A percentile compares a stretch with the other conserved stretches of the same genome.
phyloP scores from a whole-genome alignment of 305 asterid species.

The Plantago lanceolata region DNA sequence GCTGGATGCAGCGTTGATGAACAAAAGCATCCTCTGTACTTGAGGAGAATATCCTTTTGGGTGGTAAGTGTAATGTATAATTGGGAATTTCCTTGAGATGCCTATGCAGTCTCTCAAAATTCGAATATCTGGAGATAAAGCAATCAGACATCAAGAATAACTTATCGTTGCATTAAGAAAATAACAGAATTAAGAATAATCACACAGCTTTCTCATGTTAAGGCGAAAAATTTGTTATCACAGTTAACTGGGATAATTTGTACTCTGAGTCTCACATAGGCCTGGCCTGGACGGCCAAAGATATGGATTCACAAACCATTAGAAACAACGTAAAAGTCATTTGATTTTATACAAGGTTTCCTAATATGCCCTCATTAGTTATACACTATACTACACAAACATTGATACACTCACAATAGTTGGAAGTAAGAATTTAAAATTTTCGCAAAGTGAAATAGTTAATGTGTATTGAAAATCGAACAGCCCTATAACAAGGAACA shows the following conservation, averaged over 20 bases:
- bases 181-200: background rate
- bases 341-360: too few species aligned
- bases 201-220: conserved; percentile 16
- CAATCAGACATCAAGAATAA: conserved; percentile 25
- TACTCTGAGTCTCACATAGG: too few species aligned
- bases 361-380: too few species aligned
- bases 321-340: too few species aligned
- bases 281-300: too few species aligned
- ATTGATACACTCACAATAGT: too few species aligned
- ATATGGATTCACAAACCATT: too few species aligned
- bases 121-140: conserved; percentile 65
- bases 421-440: too few species aligned
- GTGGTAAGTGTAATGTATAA: conserved; percentile 90
- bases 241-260: conserved; percentile 8
- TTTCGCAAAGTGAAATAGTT: too few species aligned
- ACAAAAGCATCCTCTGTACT: conserved; percentile 96
- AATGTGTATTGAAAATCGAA: too few species aligned
- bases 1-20: conserved; percentile 95
- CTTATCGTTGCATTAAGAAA: background rate
- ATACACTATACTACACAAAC: too few species aligned
- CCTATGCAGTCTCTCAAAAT: conserved; percentile 94
- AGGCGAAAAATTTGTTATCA: conserved; percentile 10
- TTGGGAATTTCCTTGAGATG: conserved; percentile 89
- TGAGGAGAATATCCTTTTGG: conserved; percentile 96
- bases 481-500: too few species aligned